phyloP scores from a whole-genome alignment of 768 basidiomycete species.

The Termitomyces sp. region DNA sequence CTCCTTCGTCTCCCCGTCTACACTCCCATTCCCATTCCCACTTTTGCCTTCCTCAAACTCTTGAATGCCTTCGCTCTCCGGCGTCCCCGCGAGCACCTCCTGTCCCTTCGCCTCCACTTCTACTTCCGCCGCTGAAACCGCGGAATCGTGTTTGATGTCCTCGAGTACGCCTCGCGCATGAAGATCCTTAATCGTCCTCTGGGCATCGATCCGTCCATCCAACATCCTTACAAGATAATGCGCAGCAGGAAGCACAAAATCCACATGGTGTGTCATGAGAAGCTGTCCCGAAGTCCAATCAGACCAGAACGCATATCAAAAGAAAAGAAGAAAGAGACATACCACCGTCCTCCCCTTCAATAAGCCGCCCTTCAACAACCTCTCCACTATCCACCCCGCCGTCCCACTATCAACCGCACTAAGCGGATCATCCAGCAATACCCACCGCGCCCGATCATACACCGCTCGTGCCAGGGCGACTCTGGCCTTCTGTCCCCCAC shows the following conservation, averaged over 20 bases:
- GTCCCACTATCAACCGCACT: constrained; percentile 66
- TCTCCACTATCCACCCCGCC: constrained; percentile 28
- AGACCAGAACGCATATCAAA: background rate
- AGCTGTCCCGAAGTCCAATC: constrained; percentile 27
- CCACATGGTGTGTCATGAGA: constrained; percentile 78
- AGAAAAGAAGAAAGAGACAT: constrained; percentile 13
- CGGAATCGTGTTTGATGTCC: constrained; percentile 40
- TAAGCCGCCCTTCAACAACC: constrained; percentile 62
- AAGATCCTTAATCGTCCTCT: constrained; percentile 62
- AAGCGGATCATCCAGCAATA: constrained; percentile 77
- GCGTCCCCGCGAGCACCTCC: constrained; percentile 4
- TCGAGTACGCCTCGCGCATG: constrained; percentile 57
- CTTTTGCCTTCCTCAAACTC: background rate
- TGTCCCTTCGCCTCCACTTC: constrained; percentile 45
- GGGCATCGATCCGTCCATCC: constrained; percentile 70
- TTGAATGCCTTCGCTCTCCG: constrained; percentile 8
- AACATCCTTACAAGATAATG: constrained; percentile 69
- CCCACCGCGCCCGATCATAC: constrained; percentile 63
- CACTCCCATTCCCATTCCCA: constrained; percentile 21
- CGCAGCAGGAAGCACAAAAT: constrained; percentile 69
- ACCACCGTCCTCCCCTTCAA: constrained; percentile 64
- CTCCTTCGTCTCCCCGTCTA: constrained; percentile 18
- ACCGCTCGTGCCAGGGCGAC: constrained; percentile 82
- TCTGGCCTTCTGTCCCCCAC: constrained; percentile 80
- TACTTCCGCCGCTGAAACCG: constrained; percentile 13